These are phyloP conservation scores for Saxophila tyrrhenica DNA, from an alignment of 495 filamentous ascomycete genomes.

Conservation along the genomic window DNA sequence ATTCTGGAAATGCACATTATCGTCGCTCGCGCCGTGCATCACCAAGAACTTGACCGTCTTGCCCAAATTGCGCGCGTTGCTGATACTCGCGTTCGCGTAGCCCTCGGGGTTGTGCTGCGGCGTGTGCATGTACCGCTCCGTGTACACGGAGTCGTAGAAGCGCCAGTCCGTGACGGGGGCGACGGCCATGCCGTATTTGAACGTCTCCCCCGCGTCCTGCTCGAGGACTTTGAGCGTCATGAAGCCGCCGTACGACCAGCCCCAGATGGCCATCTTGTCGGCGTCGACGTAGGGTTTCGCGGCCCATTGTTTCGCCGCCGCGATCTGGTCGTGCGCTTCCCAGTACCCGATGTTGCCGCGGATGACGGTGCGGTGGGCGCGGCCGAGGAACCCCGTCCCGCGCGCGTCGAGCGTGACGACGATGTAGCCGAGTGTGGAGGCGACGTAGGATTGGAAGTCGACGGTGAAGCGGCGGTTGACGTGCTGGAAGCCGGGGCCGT, in stretches of 20 bases:
- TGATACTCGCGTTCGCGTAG: constrained; percentile 65
- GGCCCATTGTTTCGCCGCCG: constrained; percentile 76
- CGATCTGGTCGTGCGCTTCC: constrained; percentile 86
- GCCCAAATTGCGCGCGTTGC: constrained; percentile 53
- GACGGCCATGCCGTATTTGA: constrained; percentile 94
- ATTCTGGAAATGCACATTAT: constrained; percentile 96
- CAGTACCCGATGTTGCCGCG: constrained; percentile 74
- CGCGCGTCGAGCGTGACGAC: constrained; percentile 91
- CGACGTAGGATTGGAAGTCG: constrained; percentile 85
- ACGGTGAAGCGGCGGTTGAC: constrained; percentile 73
- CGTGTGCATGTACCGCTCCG: constrained; percentile 54
- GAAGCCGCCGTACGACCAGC: constrained; percentile 96
- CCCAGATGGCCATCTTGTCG: constrained; percentile 82
- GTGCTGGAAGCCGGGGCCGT: constrained; percentile 77
- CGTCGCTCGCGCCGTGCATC: constrained; percentile 90
- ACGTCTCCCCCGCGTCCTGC: constrained; percentile 76
- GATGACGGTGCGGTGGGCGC: constrained; percentile 67
- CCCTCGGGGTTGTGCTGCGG: constrained; percentile 43
- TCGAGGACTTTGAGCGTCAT: constrained; percentile 95
- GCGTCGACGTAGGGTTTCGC: constrained; percentile 74
- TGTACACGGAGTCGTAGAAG: constrained; percentile 54
- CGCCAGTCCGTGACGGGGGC: constrained; percentile 93
- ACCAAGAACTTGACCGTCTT: constrained; percentile 76
- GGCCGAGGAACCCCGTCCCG: constrained; percentile 84
- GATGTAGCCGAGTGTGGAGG: constrained; percentile 79